A percentile compares a stretch with the other conserved stretches of the same genome.
Evolutionary conservation across 2,329 filamentous ascomycete genomes (phyloP).

Genomic region (Neopestalotiopsis sp.): DNA sequence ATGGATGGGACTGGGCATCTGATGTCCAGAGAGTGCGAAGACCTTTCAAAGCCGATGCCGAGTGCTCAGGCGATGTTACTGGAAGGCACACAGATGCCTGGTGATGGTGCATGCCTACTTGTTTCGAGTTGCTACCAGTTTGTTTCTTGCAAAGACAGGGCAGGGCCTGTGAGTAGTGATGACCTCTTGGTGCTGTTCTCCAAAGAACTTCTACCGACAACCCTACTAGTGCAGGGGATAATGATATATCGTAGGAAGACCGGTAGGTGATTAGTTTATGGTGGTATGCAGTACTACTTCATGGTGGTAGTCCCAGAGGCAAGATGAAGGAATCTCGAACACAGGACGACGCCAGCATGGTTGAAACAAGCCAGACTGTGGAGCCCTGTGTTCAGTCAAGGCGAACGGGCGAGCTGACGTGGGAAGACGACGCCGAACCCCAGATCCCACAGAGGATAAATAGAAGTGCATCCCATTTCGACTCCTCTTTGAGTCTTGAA

Average conservation of each 20-base stretch:
- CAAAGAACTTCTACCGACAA: neutral
- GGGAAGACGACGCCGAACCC: neutral
- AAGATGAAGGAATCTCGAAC: constrained; percentile 5
- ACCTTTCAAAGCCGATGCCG: neutral
- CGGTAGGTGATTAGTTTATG: neutral
- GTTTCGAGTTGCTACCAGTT: constrained; percentile 9
- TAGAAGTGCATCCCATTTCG: neutral
- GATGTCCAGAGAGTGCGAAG: neutral
- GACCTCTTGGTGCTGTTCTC: neutral
- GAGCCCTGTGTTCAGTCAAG: neutral
- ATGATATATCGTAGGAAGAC: neutral
- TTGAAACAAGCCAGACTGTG: constrained; percentile 12
- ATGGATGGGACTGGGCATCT: neutral
- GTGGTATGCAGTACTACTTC: neutral
- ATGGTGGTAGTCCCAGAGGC: neutral
- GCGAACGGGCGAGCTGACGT: neutral
- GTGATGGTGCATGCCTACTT: neutral
- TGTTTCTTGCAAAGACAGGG: constrained; percentile 9
- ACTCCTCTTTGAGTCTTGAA: neutral
- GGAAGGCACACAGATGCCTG: neutral
- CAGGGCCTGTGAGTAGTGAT: neutral
- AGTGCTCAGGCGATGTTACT: neutral
- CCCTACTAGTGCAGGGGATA: neutral
- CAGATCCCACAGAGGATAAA: constrained; percentile 6
- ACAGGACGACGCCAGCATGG: constrained; percentile 10